Evolutionary conservation across 208 protist species (phyloP), one percentile per base, ranked within the genome.

Genomic region (Histomonas meleagridis): DNA sequence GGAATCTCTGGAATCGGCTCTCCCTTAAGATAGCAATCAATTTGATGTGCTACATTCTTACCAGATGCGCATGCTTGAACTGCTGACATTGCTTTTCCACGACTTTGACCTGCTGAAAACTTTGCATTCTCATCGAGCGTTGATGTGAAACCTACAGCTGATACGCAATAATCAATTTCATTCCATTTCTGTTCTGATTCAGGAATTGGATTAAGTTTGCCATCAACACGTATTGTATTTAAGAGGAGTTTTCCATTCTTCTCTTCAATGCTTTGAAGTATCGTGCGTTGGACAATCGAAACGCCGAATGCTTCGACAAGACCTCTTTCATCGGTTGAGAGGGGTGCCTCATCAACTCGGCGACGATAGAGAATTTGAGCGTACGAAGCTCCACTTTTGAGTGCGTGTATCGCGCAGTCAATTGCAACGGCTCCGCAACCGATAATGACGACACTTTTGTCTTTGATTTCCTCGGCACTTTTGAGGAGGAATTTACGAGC

Each of bases 51-150:
- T 26, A 46, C 76, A 35, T 86, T 86, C 35, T 86, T 86, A 1
- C 76, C 76, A 38, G 76, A 86, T 51, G 76, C 76, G 51, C 46
- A 51, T 38, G 76, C 76, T 86, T 86, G 46, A 38, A 86, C 76
- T 57, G 76, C 76, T 55, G 46, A 14, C 28, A 46, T 86, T n/a
- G 43, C n/a, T 38, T 32, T 55, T 18, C 46, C 46, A 40, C 21
- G 23, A 18, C 46, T 46, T 86, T 32, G 21, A 2, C 76, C 76
- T n/a, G 21, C 40, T 21, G 38, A 14, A 46, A 86, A 86, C 16
- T 28, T 79, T n/a, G 28, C n/a, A 5, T 32, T 32, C 40, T 72
- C 65, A 43, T 72, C 40, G 65, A 72, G 32, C 18, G 65, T 72
- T 43, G 65, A 72, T 12, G 18, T 43, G 21, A 55, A 26, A 32